Evolutionary conservation across 495 filamentous ascomycete species (phyloP), one percentile per base, ranked within the genome.

Genomic region (Aspergillus carlsbadensis): DNA sequence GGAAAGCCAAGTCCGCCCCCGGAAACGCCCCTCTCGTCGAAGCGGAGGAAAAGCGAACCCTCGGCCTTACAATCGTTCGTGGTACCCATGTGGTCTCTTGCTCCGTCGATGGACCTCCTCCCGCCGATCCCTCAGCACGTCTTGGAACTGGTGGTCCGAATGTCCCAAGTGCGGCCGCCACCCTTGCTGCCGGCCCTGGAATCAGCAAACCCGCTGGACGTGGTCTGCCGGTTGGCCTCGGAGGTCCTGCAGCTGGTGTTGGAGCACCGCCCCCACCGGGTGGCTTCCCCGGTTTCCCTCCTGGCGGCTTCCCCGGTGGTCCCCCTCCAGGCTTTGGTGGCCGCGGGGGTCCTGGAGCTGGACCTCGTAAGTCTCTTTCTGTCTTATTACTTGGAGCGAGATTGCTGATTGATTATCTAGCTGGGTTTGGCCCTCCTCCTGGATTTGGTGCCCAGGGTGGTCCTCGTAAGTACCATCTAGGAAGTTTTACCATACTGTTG

Each of bases 101-200:
- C 59, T 96, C 94, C 3, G 93, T 98, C 53, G 94, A 98, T 63
- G 95, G 91, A 59, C 93, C 94, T 33, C 94, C 94, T n/a, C 92
- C 94, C 20, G 89, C 92, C 54, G 95, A 99, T 65, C 92, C 92
- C 26, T 88, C 92, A 61, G 86, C 93, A 26, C 85, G 94, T 72
- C 80, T 99, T 50, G 94, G 92, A 56, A 84, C 88, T 63, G 80
- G 82, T 56, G 89, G 85, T 24, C 80, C 88, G 26, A 84, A 82
- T 57, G 89, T 87, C 34, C 74, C 85, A 39, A 73, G 77, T 53
- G 78, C 81, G 11, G 78, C 77, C 45, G 79, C 86, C 15, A 84
- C 89, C 44, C 78, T 96, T 58, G 78, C 84, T 36, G 82, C 93
- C 61, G 95, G 95, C 45, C 89, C 94, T 56, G 94, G 94, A 61